Base-by-base conservation (phyloP, 257 asterid genomes). In the Handroanthus guayacan region DNA sequence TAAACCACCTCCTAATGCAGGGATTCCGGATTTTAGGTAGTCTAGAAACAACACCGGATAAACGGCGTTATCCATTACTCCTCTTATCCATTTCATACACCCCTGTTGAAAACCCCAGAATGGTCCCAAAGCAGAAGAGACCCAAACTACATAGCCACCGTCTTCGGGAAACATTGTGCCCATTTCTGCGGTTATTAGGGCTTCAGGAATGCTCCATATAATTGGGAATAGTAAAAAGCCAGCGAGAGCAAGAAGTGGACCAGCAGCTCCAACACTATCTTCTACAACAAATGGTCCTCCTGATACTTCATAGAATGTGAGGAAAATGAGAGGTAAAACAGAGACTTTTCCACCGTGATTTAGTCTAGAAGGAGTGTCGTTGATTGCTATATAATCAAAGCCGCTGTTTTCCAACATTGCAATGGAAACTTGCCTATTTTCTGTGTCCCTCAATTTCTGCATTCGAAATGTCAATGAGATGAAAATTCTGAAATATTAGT, bases 111-210 rank as follows among this genome's bases (percentile, higher is more conserved):
- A 90, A 0, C 93, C 96, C 93, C 89, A 90, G 14, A 85, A 90
- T 0, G 96, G 92, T 0, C 96, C 96, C 64, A 90, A 69, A 62
- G 96, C 93, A 5, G 96, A 84, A 0, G 96, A 80, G 43, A 90
- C 93, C 96, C 96, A 90, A 45, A 88, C 92, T 3, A 90, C 96
- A 55, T 90, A 90, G 10, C 96, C 93, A 2, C 96, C 87, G n/a
- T 90, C 85, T 79, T 90, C 96, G 0, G 96, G 96, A 69, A 88
- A 90, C 96, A 90, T 90, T 1, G 96, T 90, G 11, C 88, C 88
- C 92, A 90, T 83, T 67, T 90, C 96, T 1, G 96, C 93, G 0
- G 96, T 90, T 37, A 90, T 84, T 14, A 90, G 72, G 47, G 96
- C 96, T 41, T 90, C 96, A 0, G 96, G 96, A n/a, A 90, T 78